Conservation (phyloP, 306 rosid genomes). For the Crotalaria pallida region DNA sequence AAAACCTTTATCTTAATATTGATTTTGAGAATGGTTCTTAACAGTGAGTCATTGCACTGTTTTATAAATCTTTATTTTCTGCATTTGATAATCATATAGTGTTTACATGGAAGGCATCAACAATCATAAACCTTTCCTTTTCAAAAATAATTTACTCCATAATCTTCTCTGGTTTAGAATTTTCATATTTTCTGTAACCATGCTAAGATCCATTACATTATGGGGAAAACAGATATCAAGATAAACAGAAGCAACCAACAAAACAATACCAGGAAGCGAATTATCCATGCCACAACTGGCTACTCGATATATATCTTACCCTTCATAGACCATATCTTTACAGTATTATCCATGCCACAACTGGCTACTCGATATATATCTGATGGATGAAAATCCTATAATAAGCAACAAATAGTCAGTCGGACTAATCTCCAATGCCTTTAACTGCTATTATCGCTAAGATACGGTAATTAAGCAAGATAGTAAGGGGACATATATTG, state of each 20-base stretch:
- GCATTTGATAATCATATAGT: not conserved
- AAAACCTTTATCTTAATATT: not conserved
- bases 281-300: conserved; percentile 96
- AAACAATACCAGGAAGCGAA: not conserved
- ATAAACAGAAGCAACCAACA: not conserved
- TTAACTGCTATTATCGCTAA: conserved; percentile 1
- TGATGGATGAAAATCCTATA: conserved; percentile 87
- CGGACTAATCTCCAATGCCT: not conserved
- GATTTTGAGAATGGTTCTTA: not conserved
- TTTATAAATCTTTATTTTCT: not conserved
- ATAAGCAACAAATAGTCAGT: conserved; percentile 21
- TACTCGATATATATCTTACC: conserved; percentile 54
- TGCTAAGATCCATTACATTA: not conserved
- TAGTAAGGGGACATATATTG: not conserved
- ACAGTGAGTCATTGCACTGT: not conserved
- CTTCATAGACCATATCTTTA: conserved; percentile 97
- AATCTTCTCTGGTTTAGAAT: not conserved
- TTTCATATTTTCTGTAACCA: not conserved
- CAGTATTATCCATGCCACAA: conserved; percentile 98
- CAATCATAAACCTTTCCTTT: not conserved
- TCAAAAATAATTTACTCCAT: not conserved
- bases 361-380: conserved; percentile 80
- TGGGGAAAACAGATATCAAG: not conserved
- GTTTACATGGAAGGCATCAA: not conserved
- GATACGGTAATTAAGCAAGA: not conserved